Evolutionary conservation across 2,329 filamentous ascomycete genomes (phyloP).

Genomic region (Amauroascus niger): DNA sequence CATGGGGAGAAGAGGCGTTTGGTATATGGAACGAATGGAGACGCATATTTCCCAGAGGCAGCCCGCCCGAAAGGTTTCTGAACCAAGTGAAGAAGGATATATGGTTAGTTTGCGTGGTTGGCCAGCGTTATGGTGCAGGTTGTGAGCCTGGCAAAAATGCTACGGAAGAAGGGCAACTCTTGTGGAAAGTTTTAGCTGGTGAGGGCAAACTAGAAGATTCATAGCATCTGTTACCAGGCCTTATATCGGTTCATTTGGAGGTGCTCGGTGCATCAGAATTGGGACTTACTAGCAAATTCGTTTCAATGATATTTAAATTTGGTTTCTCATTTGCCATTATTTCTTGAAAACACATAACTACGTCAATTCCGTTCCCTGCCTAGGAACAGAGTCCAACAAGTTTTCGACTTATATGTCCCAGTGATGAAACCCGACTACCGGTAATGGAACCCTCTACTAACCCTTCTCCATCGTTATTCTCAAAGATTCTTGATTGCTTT

Average conservation of each 20-base stretch:
- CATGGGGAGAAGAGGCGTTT: slow-evolving; percentile 94
- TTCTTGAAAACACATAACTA: too few species aligned
- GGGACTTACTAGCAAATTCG: neutral
- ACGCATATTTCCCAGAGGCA: slow-evolving; percentile 68
- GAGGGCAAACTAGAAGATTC: slow-evolving; percentile 14
- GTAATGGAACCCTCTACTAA: slow-evolving; percentile 6
- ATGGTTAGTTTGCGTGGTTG: slow-evolving; percentile 71
- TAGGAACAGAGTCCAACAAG: too few species aligned
- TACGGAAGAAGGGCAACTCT: slow-evolving; percentile 33
- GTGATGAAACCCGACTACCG: slow-evolving; percentile 9
- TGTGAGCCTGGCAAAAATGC: slow-evolving; percentile 31
- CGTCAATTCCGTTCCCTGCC: too few species aligned
- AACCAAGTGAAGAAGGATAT: slow-evolving; percentile 56
- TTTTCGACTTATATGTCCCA: slow-evolving; percentile 2
- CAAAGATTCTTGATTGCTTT: too few species aligned
- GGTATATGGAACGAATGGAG: slow-evolving; percentile 93
- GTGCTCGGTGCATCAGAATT: neutral
- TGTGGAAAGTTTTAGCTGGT: slow-evolving; percentile 33
- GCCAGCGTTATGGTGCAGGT: slow-evolving; percentile 39
- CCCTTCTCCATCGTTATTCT: slow-evolving; percentile 8
- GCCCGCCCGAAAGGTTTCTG: slow-evolving; percentile 61
- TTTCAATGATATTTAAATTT: neutral
- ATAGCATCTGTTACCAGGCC: neutral
- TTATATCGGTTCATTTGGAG: too few species aligned
- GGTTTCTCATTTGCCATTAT: too few species aligned